Percentiles rank a stretch among this genome's conserved stretches.
Evolutionary conservation across 345 rosid genomes (phyloP).

Genomic region (Rhizophora apiculata): DNA sequence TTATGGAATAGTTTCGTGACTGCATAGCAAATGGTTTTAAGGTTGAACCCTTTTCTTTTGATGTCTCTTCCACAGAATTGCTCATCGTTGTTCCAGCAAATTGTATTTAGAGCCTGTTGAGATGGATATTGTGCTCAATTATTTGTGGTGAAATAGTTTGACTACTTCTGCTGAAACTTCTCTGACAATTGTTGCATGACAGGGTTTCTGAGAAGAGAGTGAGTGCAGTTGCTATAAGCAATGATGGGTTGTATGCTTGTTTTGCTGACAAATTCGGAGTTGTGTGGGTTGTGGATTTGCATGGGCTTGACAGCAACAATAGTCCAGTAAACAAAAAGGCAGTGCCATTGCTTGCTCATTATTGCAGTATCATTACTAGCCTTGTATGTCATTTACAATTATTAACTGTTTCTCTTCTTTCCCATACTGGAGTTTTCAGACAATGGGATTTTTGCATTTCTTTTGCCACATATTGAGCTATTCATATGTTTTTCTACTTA

Average conservation of each 20-base stretch:
- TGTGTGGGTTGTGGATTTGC: constrained; percentile 75
- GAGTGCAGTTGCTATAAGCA: constrained; percentile 69
- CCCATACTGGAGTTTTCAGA: not conserved
- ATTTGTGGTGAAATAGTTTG: not conserved
- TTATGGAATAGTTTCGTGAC: not conserved
- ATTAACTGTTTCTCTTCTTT: not conserved
- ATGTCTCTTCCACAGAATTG: too few relatives aligned
- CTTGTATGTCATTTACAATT: constrained; percentile 40
- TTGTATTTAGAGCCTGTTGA: not conserved
- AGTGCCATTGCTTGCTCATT: constrained; percentile 73
- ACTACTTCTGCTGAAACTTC: not conserved
- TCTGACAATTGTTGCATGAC: constrained; percentile 11
- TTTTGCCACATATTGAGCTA: not conserved
- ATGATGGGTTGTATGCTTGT: constrained; percentile 61
- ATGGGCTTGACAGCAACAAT: constrained; percentile 38
- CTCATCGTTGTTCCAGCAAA: not conserved
- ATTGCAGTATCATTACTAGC: constrained; percentile 93
- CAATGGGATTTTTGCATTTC: not conserved
- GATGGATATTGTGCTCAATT: not conserved
- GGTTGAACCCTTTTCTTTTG: not conserved
- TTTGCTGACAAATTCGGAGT: constrained; percentile 96
- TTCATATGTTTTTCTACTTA: not conserved
- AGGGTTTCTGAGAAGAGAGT: constrained; percentile 93
- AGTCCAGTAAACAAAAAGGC: constrained; percentile 50
- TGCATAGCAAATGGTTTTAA: not conserved